Evolutionary conservation across 2,329 filamentous ascomycete species (phyloP), one percentile per base, ranked within the genome.

Genomic region (Aspergillus tubingensis): DNA sequence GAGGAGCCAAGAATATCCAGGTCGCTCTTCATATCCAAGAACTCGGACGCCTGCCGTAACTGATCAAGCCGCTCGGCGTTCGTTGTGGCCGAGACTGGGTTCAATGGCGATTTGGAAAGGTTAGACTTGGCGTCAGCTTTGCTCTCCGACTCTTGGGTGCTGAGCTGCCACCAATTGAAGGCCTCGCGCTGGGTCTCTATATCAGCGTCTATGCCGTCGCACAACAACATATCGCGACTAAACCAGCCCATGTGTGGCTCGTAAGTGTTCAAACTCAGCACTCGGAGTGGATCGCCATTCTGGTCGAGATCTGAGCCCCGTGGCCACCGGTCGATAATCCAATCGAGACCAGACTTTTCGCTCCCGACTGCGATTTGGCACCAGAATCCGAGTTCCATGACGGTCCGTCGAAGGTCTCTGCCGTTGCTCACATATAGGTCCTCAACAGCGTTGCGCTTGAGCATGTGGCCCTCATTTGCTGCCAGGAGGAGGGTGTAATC

Each of bases 321-420:
- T 8, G 91, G 90, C 87, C 88, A 94, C 59, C 89, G 84, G 51
- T 89, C 86, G 67, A 90, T 88, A 68, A 96, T 91, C 94, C 96
- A 99, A 68, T 94, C 91, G 48, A 96, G 85, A 0, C 95, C 94
- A 19, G 91, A 90, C 67, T 90, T 90, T n/a, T 86, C 82, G 72
- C 96, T 95, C 5, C 95, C 96, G 8, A 99, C 87, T 0, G 90
- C 92, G 77, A 98, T 92, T 74, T 99, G 95, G 73, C 96, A 99
- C 94, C 94, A 99, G 72, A 96, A 95, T 72, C 96, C 89, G 27
- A 99, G 83, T 62, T 98, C 92, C 58, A 85, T 88, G 52, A 99
- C 86, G 2, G 89, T 88, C 21, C 89, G 91, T 57, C 95, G 88
- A 11, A 99, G 79, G 72, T 99, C 95, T 27, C 83, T 77, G 2